phyloP scores from a whole-genome alignment of 1,284 basidiomycete genomes.

The Irpex rosettiformis region DNA sequence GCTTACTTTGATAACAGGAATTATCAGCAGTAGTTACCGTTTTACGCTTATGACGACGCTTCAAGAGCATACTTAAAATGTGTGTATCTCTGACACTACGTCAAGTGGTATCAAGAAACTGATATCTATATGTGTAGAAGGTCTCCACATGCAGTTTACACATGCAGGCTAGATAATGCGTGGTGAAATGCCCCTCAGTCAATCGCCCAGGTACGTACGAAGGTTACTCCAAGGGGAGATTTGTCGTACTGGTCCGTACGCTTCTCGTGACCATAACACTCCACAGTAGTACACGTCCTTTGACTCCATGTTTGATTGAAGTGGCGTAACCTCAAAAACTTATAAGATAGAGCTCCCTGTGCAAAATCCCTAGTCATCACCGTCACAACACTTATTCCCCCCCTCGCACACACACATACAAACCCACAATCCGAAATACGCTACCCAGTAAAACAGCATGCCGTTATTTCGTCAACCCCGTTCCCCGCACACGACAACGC shows the following conservation, averaged over 20 bases:
- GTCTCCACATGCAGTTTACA: too few relatives aligned
- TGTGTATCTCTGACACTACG: too few relatives aligned
- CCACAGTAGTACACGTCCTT: neutral
- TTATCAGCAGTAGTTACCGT: too few relatives aligned
- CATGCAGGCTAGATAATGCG: too few relatives aligned
- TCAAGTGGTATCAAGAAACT: too few relatives aligned
- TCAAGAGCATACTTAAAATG: too few relatives aligned
- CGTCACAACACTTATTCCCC: neutral
- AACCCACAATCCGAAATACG: too few relatives aligned
- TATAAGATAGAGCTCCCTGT: neutral
- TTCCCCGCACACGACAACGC: conserved; percentile 8
- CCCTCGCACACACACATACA: neutral
- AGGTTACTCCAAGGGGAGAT: neutral
- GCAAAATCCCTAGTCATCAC: neutral
- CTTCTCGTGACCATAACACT: neutral
- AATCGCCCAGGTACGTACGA: neutral
- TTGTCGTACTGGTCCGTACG: neutral
- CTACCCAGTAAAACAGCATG: conserved; percentile 20
- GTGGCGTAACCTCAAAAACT: neutral
- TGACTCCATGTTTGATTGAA: neutral
- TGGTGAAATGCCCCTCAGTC: too few relatives aligned
- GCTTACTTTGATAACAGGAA: too few relatives aligned
- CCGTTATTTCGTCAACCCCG: conserved; percentile 17
- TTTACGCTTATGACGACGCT: too few relatives aligned
- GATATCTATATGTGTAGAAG: too few relatives aligned